These are phyloP conservation scores for Tuber indicum DNA, from an alignment of 495 filamentous ascomycete species.

Conservation along the genomic window DNA sequence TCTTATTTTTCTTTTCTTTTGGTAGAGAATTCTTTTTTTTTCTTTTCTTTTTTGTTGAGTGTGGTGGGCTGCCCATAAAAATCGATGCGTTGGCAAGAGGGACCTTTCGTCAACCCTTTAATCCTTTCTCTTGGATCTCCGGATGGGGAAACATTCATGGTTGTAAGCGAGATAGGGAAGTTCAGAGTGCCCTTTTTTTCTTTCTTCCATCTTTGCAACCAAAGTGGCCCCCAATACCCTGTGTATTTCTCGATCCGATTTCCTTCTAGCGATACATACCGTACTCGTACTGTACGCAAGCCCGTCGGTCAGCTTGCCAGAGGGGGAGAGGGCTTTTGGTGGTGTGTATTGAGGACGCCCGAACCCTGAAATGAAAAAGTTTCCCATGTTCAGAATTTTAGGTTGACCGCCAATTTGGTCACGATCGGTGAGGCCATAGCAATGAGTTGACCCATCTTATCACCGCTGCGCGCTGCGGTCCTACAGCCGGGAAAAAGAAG, in stretches of 20 bases:
- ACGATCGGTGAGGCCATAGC: constrained; percentile 35
- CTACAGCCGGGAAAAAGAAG: constrained; percentile 32
- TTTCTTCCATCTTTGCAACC: constrained; percentile 5
- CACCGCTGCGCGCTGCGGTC: constrained; percentile 27
- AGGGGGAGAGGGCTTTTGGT: constrained; percentile 7
- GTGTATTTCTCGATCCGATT: constrained; percentile 36
- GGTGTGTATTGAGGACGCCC: constrained; percentile 17
- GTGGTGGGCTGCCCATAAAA: constrained; percentile 37
- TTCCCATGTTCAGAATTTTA: constrained; percentile 28
- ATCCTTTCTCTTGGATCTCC: constrained; percentile 33
- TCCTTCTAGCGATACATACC: constrained; percentile 21
- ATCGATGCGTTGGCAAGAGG: constrained; percentile 37
- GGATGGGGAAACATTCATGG: constrained; percentile 38
- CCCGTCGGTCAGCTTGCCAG: constrained; percentile 30
- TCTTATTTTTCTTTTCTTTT: neutral
- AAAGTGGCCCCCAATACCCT: constrained; percentile 32
- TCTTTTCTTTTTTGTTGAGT: constrained; percentile 31
- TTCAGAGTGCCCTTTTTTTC: constrained; percentile 31
- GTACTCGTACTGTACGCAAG: constrained; percentile 10
- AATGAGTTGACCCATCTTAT: constrained; percentile 37
- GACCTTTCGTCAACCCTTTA: constrained; percentile 34
- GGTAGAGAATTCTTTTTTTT: neutral
- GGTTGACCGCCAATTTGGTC: constrained; percentile 32
- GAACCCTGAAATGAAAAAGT: constrained; percentile 19
- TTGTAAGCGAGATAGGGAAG: constrained; percentile 40